These are phyloP conservation scores for Zymoseptoria crescenta DNA, from an alignment of 2,329 filamentous ascomycete species.

Conservation along the genomic window DNA sequence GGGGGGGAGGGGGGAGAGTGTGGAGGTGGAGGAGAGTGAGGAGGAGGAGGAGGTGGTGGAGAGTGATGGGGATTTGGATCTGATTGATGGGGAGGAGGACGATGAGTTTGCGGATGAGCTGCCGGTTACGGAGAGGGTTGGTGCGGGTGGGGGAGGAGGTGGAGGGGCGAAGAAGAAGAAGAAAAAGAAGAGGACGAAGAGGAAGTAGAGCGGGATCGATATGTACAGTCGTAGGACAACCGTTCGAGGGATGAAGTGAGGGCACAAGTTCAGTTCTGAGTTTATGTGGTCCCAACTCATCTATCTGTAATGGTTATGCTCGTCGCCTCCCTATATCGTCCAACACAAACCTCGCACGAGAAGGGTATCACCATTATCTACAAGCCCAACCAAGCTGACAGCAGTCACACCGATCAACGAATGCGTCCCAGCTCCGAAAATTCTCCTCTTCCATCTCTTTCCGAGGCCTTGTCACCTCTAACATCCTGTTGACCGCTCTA, in stretches of 20 bases:
- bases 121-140: constrained; percentile 14
- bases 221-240: too few relatives aligned
- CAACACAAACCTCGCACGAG: not conserved
- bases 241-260: too few relatives aligned
- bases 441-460: not conserved
- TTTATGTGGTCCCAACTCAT: not conserved
- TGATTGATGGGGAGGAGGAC: constrained; percentile 26
- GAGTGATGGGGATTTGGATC: constrained; percentile 18
- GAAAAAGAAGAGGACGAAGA: constrained; percentile 30
- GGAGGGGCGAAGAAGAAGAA: constrained; percentile 25
- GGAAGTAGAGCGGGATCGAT: constrained; percentile 13
- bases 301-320: not conserved
- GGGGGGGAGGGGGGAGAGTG: constrained; percentile 17
- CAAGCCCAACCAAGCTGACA: not conserved
- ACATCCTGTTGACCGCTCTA: constrained; percentile 24
- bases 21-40: constrained; percentile 18
- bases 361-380: not conserved
- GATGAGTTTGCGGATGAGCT: constrained; percentile 18
- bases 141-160: constrained; percentile 30
- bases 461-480: constrained; percentile 10
- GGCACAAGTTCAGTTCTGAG: too few relatives aligned
- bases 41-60: constrained; percentile 18
- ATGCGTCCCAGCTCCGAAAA: not conserved
- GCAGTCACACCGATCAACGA: not conserved
- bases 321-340: not conserved